Conservation (phyloP, 2,329 filamentous ascomycete genomes). For the Tolypocladium tundrense region DNA sequence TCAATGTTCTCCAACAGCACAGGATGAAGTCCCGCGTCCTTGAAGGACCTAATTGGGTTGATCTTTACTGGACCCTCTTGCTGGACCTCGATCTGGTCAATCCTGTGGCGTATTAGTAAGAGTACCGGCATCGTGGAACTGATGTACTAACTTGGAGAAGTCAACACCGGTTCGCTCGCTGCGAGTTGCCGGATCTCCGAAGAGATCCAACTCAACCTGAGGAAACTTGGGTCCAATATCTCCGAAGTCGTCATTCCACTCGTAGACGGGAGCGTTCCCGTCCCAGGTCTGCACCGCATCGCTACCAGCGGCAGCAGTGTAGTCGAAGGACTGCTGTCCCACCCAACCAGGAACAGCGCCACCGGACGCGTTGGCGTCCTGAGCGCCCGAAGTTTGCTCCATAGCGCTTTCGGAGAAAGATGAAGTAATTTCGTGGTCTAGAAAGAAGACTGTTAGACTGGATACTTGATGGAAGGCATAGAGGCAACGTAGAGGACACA, state of each 20-base stretch:
- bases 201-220: conserved; percentile 67
- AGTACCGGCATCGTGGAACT: conserved; percentile 7
- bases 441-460: background rate
- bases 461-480: background rate
- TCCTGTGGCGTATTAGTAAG: conserved; percentile 27
- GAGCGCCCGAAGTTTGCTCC: conserved; percentile 1
- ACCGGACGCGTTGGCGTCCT: conserved; percentile 10
- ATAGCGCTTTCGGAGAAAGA: background rate
- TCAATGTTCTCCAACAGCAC: conserved; percentile 68
- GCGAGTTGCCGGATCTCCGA: conserved; percentile 46
- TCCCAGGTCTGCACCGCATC: conserved; percentile 29
- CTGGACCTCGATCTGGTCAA: conserved; percentile 41
- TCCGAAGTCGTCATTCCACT: conserved; percentile 78
- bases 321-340: conserved; percentile 35
- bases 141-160: conserved; percentile 46
- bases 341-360: conserved; percentile 32
- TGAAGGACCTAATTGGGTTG: conserved; percentile 47
- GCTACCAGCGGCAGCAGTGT: conserved; percentile 20
- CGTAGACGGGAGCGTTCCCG: conserved; percentile 56
- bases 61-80: conserved; percentile 48
- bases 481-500: background rate
- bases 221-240: conserved; percentile 67
- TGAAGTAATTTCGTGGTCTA: background rate
- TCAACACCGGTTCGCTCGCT: conserved; percentile 44
- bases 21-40: conserved; percentile 75